A percentile compares a stretch with the other conserved stretches of the same genome.
Evolutionary conservation across 2,329 filamentous ascomycete genomes (phyloP).

Genomic region (Eutypa lata): DNA sequence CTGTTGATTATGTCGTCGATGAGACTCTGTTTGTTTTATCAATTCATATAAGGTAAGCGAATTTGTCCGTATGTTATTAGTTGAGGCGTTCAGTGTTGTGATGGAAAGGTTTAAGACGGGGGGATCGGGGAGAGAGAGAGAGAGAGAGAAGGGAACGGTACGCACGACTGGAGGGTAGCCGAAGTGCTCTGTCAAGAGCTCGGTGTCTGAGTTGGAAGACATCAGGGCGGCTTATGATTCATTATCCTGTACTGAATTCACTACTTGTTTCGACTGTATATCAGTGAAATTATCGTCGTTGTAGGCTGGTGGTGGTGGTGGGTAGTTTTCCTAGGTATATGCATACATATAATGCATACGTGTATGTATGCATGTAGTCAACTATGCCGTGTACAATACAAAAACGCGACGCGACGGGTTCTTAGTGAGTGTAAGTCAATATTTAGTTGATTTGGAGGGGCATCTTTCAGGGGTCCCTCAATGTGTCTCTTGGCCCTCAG

Average conservation of each 20-base stretch:
- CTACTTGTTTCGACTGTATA: too few relatives aligned
- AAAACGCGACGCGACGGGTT: too few relatives aligned
- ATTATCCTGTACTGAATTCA: too few relatives aligned
- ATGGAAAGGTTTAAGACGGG: conserved; percentile 12
- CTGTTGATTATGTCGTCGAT: conserved; percentile 98
- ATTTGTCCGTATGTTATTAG: conserved; percentile 5
- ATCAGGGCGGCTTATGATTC: conserved; percentile 26
- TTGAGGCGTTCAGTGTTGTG: too few relatives aligned
- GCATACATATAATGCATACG: too few relatives aligned
- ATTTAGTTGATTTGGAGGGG: conserved; percentile 24
- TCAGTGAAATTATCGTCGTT: too few relatives aligned
- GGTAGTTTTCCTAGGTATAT: too few relatives aligned
- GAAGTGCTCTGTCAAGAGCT: conserved; percentile 90
- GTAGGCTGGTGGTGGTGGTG: too few relatives aligned
- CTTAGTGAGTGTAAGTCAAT: conserved; percentile 21
- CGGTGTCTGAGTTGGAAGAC: conserved; percentile 45
- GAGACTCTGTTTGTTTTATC: conserved; percentile 60
- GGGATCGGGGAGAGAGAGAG: conserved; percentile 1
- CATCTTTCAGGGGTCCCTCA: not conserved
- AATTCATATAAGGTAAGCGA: too few relatives aligned
- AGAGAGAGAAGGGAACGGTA: conserved; percentile 12
- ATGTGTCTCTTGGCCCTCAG: not conserved
- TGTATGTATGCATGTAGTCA: too few relatives aligned
- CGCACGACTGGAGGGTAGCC: conserved; percentile 88
- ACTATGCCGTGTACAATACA: too few relatives aligned